Conservation (phyloP, 495 filamentous ascomycete species). For the Endocarpon pusillum region DNA sequence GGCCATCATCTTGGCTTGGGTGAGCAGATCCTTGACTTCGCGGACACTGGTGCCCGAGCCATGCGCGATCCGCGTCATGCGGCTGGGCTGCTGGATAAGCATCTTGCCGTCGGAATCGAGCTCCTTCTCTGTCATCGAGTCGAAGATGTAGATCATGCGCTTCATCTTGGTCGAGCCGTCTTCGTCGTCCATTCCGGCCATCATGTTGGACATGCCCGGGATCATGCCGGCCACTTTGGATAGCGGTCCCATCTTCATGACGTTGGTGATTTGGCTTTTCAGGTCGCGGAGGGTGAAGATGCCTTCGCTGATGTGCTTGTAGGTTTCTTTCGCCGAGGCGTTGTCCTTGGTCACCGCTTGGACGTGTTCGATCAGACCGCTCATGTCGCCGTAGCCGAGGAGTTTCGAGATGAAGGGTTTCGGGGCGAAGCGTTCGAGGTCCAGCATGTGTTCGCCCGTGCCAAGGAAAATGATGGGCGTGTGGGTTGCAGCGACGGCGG, state of each 20-base stretch:
- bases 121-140: conserved; percentile 91
- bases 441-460: conserved; percentile 92
- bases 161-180: conserved; percentile 83
- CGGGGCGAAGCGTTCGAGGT: conserved; percentile 82
- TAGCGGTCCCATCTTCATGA: conserved; percentile 99
- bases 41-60: conserved; percentile 83
- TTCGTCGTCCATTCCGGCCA: conserved; percentile 90
- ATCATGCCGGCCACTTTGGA: conserved; percentile 99
- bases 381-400: conserved; percentile 93
- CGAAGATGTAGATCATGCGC: conserved; percentile 98
- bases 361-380: conserved; percentile 88
- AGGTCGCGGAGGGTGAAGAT: conserved; percentile 93
- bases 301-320: conserved; percentile 94
- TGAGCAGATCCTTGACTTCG: conserved; percentile 94
- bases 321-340: conserved; percentile 72
- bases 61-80: conserved; percentile 82
- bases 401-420: conserved; percentile 82
- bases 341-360: conserved; percentile 85
- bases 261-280: conserved; percentile 85
- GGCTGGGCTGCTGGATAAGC: conserved; percentile 80
- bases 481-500: conserved; percentile 90
- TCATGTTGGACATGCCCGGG: conserved; percentile 79
- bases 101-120: conserved; percentile 88
- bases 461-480: conserved; percentile 97
- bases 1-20: conserved; percentile 96